Base-by-base conservation (phyloP, 768 basidiomycete species). In the Kwoniella pini region DNA sequence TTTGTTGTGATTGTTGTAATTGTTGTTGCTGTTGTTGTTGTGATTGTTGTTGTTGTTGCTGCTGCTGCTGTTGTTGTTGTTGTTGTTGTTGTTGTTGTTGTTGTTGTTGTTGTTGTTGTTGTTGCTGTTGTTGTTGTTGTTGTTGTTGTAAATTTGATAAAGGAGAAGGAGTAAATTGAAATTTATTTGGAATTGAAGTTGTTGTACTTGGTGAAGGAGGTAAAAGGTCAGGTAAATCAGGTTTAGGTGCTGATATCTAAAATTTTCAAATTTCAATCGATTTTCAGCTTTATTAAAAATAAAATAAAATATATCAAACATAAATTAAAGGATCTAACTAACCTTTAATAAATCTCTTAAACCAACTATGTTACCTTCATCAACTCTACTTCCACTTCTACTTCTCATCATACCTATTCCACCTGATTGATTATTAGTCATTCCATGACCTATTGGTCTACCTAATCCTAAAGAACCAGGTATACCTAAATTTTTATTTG, bases 291-390 rank as follows among this genome's bases (percentile, higher is more conserved):
- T 6, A 19, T 42, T 6, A 19, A 6, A 19, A 42, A 42, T 17
- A 19, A 13, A 19, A 17, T 19, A 5, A n/a, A 60, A 39, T 30
- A 33, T 21, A 19, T 21, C 36, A 17, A 44, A n/a, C 31, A 19
- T 9, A 22, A 21, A 2, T 3, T 19, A 42, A 26, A 42, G 12
- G 21, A 13, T 3, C 24, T 36, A 4, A 65, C 72, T 60, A 22
- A 77, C 76, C 65, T 72, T 74, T 4, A 78, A 50, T 19, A 73
- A 54, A 60, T 76, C 77, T 22, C 71, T 62, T n/a, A 76, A 57
- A n/a, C 67, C 70, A 17, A 64, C 59, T 1, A 24, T 52, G 28
- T 54, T 40, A 17, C 51, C 63, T 19, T 59, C 65, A 10, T 72
- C 74, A 13, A 63, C 54, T 42, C 67, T 46, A 60, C 72, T 72